Evolutionary conservation across 2,329 filamentous ascomycete genomes (phyloP), one percentile per base, ranked within the genome.

Genomic region (Alternaria incomplexa): DNA sequence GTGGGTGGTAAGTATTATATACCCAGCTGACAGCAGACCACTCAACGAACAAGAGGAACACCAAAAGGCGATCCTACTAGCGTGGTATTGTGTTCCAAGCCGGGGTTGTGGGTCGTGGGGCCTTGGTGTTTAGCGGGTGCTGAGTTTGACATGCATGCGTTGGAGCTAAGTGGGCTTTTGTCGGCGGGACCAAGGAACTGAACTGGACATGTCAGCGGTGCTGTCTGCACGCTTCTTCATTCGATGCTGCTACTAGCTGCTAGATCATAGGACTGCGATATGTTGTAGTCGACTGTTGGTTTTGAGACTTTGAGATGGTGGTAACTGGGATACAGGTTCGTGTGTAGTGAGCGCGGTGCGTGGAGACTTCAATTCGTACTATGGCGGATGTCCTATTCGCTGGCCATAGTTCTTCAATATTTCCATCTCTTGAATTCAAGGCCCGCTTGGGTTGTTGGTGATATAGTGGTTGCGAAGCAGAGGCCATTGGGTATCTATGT

Each of bases 1-100:
- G 17, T 23, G 12, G 17, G 0, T n/a, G 12, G 20, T 5, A 0
- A 2, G 3, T 1, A 2, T n/a, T 3, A 23, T 36, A 1, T 3
- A 2, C 10, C 28, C 28, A 12, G 7, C 0, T 1, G 11, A 5
- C n/a, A 0, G 0, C 4, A 2, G 1, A 0, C 3, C 1, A 20
- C 28, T 2, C 7, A 30, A 2, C 17, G 13, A 13, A 9, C 3
- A 15, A 9, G 3, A 1, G 15, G 12, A 30, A 22, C 17, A n/a
- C 10, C 3, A 15, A 1, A 15, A 15, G 0, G 4, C n/a, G n/a
- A 2, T 30, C 1, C 28, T 30, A 13, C 11, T 11, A 30, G 28
- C 28, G 28, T 12, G 11, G 12, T 12, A 30, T 30, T 5, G 11
- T 13, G 11, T 6, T 32, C 48, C 8, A 23, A 7, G 48, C 28